Evolutionary conservation across 2,329 filamentous ascomycete genomes (phyloP).

Genomic region (Fusarium sp.): DNA sequence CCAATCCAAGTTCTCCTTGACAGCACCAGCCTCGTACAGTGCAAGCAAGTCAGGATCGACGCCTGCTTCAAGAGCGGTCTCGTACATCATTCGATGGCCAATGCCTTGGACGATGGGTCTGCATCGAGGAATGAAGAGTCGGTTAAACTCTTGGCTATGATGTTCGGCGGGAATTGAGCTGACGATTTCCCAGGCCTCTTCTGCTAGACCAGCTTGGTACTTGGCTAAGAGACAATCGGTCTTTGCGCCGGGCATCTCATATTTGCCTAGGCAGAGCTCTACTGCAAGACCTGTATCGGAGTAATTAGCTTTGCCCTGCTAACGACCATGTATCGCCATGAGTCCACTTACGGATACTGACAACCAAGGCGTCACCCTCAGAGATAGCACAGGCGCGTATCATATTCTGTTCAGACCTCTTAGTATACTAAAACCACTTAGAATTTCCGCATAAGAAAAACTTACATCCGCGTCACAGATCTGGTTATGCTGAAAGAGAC

Average conservation of each 20-base stretch:
- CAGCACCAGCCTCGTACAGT: neutral
- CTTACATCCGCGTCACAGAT: neutral
- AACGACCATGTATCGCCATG: accelerated
- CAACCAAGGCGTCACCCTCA: neutral
- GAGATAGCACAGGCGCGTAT: neutral
- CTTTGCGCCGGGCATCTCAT: neutral
- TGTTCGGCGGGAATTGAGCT: neutral
- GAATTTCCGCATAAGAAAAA: no score
- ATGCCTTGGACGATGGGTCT: neutral
- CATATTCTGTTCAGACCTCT: neutral
- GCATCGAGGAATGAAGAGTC: neutral
- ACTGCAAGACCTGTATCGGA: neutral
- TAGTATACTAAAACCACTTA: no score
- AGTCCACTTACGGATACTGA: neutral
- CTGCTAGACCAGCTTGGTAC: neutral
- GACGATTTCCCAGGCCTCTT: neutral
- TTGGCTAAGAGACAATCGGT: neutral
- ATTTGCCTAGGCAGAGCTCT: neutral
- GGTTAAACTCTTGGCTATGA: neutral
- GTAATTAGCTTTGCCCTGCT: accelerated
- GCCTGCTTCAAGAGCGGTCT: neutral
- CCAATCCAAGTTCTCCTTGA: neutral
- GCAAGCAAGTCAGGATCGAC: neutral
- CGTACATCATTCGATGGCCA: neutral
- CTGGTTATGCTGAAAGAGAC: neutral